These are phyloP conservation scores for Fagopyrum esculentum DNA, from an alignment of 148 eudicot species.

Conservation along the genomic window DNA sequence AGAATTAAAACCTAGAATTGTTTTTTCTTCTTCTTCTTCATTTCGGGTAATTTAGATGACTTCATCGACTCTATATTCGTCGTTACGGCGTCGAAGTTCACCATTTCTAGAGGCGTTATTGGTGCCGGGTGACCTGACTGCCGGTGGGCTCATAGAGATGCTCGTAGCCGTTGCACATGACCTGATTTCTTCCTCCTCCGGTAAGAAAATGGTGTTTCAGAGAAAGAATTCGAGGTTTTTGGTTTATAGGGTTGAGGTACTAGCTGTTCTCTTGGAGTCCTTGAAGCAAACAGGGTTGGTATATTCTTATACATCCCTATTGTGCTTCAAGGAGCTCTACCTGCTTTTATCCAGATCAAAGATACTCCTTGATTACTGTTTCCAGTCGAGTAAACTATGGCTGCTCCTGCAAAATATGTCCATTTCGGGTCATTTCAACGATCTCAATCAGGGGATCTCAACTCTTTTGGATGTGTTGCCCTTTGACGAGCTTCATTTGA, in stretches of 20 bases:
- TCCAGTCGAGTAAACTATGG: constrained; percentile 66
- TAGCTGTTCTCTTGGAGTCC: constrained; percentile 45
- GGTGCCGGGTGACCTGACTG: constrained; percentile 64
- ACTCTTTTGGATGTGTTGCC: constrained; percentile 87
- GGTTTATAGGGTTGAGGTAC: constrained; percentile 51
- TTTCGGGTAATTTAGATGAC: constrained; percentile 30
- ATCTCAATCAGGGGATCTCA: constrained; percentile 57
- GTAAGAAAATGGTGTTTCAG: constrained; percentile 36
- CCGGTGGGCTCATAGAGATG: constrained; percentile 39
- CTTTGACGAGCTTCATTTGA: constrained; percentile 32
- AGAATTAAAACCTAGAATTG: not conserved
- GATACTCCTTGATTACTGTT: constrained; percentile 64
- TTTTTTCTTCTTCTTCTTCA: not conserved
- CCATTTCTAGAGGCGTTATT: constrained; percentile 74
- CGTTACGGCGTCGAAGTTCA: constrained; percentile 55
- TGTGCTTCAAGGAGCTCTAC: constrained; percentile 83
- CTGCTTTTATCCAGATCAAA: constrained; percentile 61
- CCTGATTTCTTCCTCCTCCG: constrained; percentile 39
- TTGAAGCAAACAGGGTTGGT: constrained; percentile 31
- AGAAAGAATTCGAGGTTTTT: constrained; percentile 45
- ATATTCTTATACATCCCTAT: constrained; percentile 27
- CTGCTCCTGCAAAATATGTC: constrained; percentile 63
- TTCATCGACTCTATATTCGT: constrained; percentile 56
- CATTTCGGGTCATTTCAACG: constrained; percentile 83
- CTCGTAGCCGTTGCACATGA: constrained; percentile 41